These are phyloP conservation scores for Oropetium thomaeum DNA, from an alignment of 176 grass and related monocot species.

Conservation along the genomic window DNA sequence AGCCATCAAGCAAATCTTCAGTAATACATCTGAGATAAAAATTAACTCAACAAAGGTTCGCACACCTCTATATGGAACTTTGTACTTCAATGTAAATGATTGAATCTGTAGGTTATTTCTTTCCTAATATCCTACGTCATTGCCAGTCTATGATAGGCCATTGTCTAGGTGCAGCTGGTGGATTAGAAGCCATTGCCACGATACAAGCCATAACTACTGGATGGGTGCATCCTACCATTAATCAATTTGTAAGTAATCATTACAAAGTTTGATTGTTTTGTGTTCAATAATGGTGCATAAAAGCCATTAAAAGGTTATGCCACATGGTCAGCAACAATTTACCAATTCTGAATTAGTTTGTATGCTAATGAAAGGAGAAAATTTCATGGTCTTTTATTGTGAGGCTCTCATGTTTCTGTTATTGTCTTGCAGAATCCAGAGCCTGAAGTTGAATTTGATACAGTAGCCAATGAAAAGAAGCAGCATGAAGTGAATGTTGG, in stretches of 20 bases:
- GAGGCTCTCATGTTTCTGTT: neutral
- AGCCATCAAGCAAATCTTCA: constrained; percentile 58
- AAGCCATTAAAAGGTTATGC: neutral
- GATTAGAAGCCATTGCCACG: constrained; percentile 58
- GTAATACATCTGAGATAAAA: constrained; percentile 53
- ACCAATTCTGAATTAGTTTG: neutral
- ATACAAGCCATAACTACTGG: constrained; percentile 54
- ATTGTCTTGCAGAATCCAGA: constrained; percentile 39
- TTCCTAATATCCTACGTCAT: neutral
- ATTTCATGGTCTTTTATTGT: neutral
- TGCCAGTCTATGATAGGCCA: constrained; percentile 67
- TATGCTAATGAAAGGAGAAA: neutral
- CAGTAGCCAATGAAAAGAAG: constrained; percentile 54
- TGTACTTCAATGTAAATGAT: neutral
- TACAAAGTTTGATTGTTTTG: neutral
- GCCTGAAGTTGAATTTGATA: constrained; percentile 60
- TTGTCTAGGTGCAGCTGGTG: constrained; percentile 54
- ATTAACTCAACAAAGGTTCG: constrained; percentile 69
- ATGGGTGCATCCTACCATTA: constrained; percentile 65
- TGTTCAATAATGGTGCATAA: neutral
- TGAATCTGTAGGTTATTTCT: neutral
- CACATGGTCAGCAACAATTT: neutral
- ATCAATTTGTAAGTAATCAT: constrained; percentile 52
- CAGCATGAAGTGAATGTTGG: constrained; percentile 59
- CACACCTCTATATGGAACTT: constrained; percentile 15